Evolutionary conservation across 2,329 filamentous ascomycete species (phyloP).

Genomic region (Fusarium sp.): DNA sequence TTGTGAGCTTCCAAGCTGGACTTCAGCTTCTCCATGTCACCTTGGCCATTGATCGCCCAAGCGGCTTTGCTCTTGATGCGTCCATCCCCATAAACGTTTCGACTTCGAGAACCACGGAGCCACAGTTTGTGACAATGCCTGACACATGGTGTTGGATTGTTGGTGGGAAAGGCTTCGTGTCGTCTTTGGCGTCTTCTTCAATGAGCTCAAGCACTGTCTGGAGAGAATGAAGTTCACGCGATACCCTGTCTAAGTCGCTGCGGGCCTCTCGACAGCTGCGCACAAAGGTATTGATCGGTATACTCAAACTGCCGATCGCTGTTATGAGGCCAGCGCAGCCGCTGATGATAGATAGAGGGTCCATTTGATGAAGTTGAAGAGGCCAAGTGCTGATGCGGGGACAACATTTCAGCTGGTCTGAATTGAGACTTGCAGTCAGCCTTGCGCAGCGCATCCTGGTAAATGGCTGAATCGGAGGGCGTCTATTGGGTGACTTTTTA

Average conservation of each 20-base stretch:
- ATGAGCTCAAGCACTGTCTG: slow-evolving; percentile 23
- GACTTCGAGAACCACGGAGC: background rate
- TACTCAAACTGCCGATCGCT: background rate
- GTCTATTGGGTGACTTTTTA: background rate
- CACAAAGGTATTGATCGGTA: slow-evolving; percentile 8
- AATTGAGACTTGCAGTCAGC: background rate
- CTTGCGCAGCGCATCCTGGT: background rate
- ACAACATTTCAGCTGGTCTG: background rate
- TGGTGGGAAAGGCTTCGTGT: background rate
- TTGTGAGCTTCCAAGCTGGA: slow-evolving; percentile 23
- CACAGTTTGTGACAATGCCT: background rate
- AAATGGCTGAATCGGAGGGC: background rate
- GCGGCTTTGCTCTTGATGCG: background rate
- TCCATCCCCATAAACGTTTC: background rate
- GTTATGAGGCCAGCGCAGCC: slow-evolving; percentile 19
- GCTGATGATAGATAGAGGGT: slow-evolving; percentile 15
- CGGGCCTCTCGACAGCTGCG: slow-evolving; percentile 25
- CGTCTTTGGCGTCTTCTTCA: slow-evolving; percentile 10
- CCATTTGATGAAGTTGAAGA: background rate
- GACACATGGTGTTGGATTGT: slow-evolving; percentile 2
- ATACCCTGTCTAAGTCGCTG: slow-evolving; percentile 18
- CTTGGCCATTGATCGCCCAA: slow-evolving; percentile 4
- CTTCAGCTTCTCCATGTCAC: slow-evolving; percentile 13
- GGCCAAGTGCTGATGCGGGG: background rate
- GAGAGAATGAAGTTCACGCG: slow-evolving; percentile 22